phyloP scores from a whole-genome alignment of 345 rosid species.

The Euphorbia tirucalli region DNA sequence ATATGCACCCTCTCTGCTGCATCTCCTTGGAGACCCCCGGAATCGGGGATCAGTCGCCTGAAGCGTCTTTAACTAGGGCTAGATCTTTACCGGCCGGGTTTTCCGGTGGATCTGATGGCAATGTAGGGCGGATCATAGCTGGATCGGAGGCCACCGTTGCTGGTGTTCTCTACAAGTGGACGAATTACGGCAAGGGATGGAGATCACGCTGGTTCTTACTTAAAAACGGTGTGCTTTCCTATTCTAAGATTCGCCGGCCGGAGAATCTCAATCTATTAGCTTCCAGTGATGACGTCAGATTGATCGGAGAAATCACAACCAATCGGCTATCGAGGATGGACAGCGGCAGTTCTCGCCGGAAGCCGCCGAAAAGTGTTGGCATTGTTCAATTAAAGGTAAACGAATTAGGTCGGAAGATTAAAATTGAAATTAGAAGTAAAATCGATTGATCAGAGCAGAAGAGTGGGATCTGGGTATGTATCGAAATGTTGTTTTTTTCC shows the following conservation, averaged over 20 bases:
- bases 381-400: constrained; percentile 84
- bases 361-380: constrained; percentile 65
- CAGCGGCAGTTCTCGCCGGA: constrained; percentile 54
- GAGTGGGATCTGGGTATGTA: constrained; percentile 1
- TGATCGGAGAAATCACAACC: constrained; percentile 72
- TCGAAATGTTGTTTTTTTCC: neutral
- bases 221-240: constrained; percentile 72
- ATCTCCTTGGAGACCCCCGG: constrained; percentile 74
- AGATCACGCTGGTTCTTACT: constrained; percentile 93
- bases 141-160: constrained; percentile 76
- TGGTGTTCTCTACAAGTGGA: constrained; percentile 92
- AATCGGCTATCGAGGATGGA: constrained; percentile 55
- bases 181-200: constrained; percentile 97
- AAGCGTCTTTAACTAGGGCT: constrained; percentile 44
- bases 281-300: constrained; percentile 53
- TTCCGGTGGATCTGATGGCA: constrained; percentile 46
- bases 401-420: too few relatives aligned
- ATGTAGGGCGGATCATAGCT: constrained; percentile 16
- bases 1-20: constrained; percentile 94
- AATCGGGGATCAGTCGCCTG: constrained; percentile 62
- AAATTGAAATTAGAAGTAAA: neutral
- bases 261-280: constrained; percentile 53
- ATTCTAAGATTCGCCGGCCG: constrained; percentile 72
- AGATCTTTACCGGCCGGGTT: constrained; percentile 64
- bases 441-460: neutral